These are phyloP conservation scores for Bacidia rubella DNA, from an alignment of 495 filamentous ascomycete genomes.

Conservation along the genomic window DNA sequence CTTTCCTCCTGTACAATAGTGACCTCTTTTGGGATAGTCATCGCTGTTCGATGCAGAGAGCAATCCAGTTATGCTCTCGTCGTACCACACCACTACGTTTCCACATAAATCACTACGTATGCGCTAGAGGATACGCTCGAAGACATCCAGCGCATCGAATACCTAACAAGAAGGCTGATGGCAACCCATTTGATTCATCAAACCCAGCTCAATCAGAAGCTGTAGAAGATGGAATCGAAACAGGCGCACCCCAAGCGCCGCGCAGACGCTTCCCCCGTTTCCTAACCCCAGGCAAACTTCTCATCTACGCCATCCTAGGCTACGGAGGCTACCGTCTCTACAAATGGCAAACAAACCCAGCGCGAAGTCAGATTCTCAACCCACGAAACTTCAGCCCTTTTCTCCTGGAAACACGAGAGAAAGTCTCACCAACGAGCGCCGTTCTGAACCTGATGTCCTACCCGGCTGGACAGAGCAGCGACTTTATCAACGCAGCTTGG, in stretches of 20 bases:
- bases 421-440: constrained; percentile 60
- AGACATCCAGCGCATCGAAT: background rate
- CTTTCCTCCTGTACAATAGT: no score
- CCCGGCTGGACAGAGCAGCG: constrained; percentile 25
- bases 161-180: background rate
- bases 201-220: background rate
- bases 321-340: constrained; percentile 7
- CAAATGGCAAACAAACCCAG: constrained; percentile 10
- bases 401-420: constrained; percentile 45
- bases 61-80: background rate
- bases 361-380: constrained; percentile 26
- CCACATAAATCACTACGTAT: background rate
- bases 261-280: constrained; percentile 19
- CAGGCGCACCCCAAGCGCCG: constrained; percentile 5
- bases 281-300: constrained; percentile 19
- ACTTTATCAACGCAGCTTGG: constrained; percentile 39
- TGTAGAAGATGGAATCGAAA: background rate
- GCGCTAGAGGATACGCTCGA: background rate
- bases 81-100: background rate
- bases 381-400: constrained; percentile 38
- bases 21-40: no score
- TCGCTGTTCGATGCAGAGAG: background rate
- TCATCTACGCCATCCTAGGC: constrained; percentile 1
- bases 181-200: background rate
- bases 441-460: constrained; percentile 43